Conservation (phyloP, 352 stramenopile genomes). For the Phytophthora agathidicida region DNA sequence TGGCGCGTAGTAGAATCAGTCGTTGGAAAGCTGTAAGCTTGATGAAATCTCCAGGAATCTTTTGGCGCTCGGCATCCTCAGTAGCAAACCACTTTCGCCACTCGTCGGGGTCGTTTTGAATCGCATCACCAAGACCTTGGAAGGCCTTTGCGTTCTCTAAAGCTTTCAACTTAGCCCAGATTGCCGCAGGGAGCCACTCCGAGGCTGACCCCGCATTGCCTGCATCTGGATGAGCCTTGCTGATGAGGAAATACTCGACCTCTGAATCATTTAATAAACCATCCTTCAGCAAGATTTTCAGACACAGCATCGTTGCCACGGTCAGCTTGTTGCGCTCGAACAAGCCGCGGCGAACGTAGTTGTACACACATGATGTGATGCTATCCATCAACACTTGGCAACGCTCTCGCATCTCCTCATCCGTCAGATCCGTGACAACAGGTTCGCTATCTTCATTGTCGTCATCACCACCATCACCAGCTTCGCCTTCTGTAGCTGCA, state of each 20-base stretch:
- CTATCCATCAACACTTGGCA: constrained; percentile 90
- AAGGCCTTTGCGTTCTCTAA: constrained; percentile 92
- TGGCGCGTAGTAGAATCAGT: constrained; percentile 90
- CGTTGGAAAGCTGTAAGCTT: constrained; percentile 85
- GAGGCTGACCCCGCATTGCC: constrained; percentile 93
- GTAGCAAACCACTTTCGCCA: constrained; percentile 97
- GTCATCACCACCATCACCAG: constrained; percentile 38
- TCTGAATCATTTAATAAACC: constrained; percentile 82
- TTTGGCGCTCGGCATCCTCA: constrained; percentile 94
- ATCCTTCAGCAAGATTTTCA: constrained; percentile 95
- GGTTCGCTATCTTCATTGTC: constrained; percentile 24
- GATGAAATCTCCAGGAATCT: constrained; percentile 93
- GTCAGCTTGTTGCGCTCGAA: constrained; percentile 97
- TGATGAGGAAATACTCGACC: constrained; percentile 93
- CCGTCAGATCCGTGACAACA: constrained; percentile 68
- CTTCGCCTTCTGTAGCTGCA: constrained; percentile 17
- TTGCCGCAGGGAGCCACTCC: constrained; percentile 90
- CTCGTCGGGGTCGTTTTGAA: constrained; percentile 97
- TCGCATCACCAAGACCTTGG: constrained; percentile 92
- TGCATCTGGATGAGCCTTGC: constrained; percentile 83
- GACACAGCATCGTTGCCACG: constrained; percentile 93
- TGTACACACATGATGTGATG: constrained; percentile 96
- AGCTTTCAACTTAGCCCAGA: constrained; percentile 95
- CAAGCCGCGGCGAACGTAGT: constrained; percentile 94
- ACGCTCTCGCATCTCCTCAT: constrained; percentile 89